Percentiles rank a stretch among this genome's conserved stretches.
phyloP scores from a whole-genome alignment of 2,329 filamentous ascomycete species.

The Zymoseptoria crescenta region DNA sequence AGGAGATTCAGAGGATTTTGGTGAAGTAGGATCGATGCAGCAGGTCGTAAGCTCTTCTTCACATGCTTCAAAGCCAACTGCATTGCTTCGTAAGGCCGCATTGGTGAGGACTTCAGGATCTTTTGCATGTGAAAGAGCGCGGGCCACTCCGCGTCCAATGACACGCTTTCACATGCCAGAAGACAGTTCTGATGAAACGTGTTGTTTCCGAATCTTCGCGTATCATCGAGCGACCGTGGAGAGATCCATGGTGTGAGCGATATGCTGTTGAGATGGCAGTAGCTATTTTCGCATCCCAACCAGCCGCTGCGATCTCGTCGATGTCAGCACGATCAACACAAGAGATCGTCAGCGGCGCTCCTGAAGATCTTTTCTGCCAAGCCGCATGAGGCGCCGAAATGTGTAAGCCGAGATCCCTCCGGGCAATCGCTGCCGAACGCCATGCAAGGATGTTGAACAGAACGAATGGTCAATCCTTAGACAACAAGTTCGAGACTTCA shows the following conservation, averaged over 20 bases:
- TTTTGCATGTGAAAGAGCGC: neutral
- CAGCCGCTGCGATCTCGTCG: no score
- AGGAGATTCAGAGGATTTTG: conserved; percentile 8
- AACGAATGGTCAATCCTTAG: neutral
- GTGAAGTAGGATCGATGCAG: neutral
- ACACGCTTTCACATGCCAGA: neutral
- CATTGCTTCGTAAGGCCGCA: neutral
- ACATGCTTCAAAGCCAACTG: neutral
- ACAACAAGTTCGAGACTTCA: neutral
- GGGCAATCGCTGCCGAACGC: neutral
- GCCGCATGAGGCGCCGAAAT: neutral
- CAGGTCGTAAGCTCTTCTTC: no score
- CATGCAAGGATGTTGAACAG: neutral
- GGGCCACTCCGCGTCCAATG: neutral
- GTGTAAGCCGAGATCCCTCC: no score
- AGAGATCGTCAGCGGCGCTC: neutral
- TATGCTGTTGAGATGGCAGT: neutral
- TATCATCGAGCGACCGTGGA: no score
- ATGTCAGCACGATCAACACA: neutral
- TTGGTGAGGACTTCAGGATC: neutral
- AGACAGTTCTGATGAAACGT: no score
- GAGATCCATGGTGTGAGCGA: neutral
- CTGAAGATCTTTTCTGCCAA: neutral
- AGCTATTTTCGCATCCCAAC: neutral
- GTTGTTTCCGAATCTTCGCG: no score